phyloP scores from a whole-genome alignment of 148 eudicot genomes.

The Camellia japonica region DNA sequence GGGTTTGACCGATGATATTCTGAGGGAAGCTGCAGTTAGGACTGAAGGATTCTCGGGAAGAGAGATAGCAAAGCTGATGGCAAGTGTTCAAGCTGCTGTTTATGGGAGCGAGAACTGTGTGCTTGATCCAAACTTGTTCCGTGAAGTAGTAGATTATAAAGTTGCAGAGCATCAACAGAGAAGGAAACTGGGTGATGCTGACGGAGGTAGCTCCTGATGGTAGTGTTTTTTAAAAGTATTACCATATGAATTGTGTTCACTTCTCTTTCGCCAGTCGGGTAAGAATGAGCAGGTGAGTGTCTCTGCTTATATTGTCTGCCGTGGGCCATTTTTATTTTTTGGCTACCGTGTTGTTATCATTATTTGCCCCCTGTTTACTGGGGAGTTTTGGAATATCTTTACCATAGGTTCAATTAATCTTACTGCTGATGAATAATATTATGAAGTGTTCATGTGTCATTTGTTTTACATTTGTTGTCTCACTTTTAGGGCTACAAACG shows the following conservation, averaged over 20 bases:
- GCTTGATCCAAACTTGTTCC: slow-evolving; percentile 72
- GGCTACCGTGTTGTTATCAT: slow-evolving; percentile 15
- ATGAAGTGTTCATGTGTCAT: neutral
- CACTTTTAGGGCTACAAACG: neutral
- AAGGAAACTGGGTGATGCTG: slow-evolving; percentile 56
- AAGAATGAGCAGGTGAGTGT: slow-evolving; percentile 10
- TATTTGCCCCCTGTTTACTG: slow-evolving; percentile 13
- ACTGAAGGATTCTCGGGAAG: slow-evolving; percentile 94
- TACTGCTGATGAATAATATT: neutral
- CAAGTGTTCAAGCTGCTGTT: slow-evolving; percentile 95
- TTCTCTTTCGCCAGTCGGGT: neutral
- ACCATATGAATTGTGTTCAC: neutral
- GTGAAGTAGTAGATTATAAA: slow-evolving; percentile 95
- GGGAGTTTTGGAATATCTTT: slow-evolving; percentile 22
- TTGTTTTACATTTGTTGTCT: neutral
- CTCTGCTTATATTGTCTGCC: neutral
- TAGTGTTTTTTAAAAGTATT: neutral
- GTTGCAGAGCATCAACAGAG: slow-evolving; percentile 98
- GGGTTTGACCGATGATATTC: slow-evolving; percentile 71
- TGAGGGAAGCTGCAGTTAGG: slow-evolving; percentile 85
- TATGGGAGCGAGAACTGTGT: slow-evolving; percentile 88
- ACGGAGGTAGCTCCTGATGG: slow-evolving; percentile 20
- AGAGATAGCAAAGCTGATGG: slow-evolving; percentile 98
- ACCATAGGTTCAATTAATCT: neutral
- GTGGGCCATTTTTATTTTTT: neutral